Evolutionary conservation across 2,329 filamentous ascomycete species (phyloP), one percentile per base, ranked within the genome.

Genomic region (Fusarium succisae): DNA sequence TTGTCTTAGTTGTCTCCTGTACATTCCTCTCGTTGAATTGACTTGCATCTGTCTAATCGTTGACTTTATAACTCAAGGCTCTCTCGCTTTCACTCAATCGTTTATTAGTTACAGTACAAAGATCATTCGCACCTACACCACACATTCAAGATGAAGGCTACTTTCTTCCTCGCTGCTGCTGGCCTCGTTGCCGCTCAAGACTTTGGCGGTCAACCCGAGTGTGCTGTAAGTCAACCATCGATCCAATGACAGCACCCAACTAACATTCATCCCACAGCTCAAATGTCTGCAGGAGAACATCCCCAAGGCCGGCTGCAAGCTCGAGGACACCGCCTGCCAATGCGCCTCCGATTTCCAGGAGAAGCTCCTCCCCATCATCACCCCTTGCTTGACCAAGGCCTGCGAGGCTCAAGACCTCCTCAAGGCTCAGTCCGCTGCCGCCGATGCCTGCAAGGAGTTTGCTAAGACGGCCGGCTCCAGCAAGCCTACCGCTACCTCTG

Each of bases 61-160:
- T 61, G 37, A 55, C 37, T 38, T 47, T 35, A 57, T 47, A 58
- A 17, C 32, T 41, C 24, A 38, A 60, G 53, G 64, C 65, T 20
- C 45, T 39, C 54, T 67, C 63, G 63, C 65, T 67, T 53, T 53
- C n/a, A 24, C 17, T 43, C 69, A 63, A 70, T 73, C 62, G 37
- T 43, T 51, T 48, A 45, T 56, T 37, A 45, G 11, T n/a, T n/a
- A 44, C 38, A 63, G 44, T 39, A 66, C 26, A 28, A 51, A 50
- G 14, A 14, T 32, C 38, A 54, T 48, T 32, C 37, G 50, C 41
- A 43, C n/a, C 41, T 35, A 15, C 32, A 44, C 51, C 18, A 55
- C 30, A 30, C 44, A 43, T 45, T 70, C 80, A 85, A 75, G 26
- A 86, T 86, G 84, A 86, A 85, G 84, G 73, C 79, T 73, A 58